phyloP scores from a whole-genome alignment of 352 stramenopile genomes.

The Pythium utonaiense region DNA sequence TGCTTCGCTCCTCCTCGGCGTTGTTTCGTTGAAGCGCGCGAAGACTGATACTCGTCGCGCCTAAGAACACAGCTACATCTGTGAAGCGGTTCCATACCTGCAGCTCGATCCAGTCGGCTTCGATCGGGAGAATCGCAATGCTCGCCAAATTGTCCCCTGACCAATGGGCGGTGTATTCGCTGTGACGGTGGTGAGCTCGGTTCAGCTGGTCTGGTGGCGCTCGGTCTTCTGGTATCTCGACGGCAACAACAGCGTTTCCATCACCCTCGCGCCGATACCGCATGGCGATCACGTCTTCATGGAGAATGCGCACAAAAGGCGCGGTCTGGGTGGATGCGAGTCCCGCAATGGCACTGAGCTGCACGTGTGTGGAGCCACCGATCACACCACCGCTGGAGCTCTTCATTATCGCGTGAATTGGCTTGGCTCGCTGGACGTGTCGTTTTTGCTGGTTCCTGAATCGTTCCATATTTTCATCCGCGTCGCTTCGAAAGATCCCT shows the following conservation, averaged over 20 bases:
- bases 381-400: too few species aligned
- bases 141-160: neutral
- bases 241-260: neutral
- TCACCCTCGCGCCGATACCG: neutral
- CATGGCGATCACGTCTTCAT: slow-evolving; percentile 27
- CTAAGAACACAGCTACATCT: slow-evolving; percentile 56
- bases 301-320: slow-evolving; percentile 49
- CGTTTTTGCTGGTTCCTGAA: neutral
- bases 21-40: slow-evolving; percentile 22
- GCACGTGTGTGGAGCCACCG: neutral
- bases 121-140: slow-evolving; percentile 25
- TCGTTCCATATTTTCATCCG: slow-evolving; percentile 1
- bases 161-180: slow-evolving; percentile 45
- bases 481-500: slow-evolving; percentile 3
- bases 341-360: slow-evolving; percentile 30
- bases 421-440: neutral
- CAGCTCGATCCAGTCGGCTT: slow-evolving; percentile 42
- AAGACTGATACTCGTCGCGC: slow-evolving; percentile 29
- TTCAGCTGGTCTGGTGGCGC: neutral
- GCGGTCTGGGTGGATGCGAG: slow-evolving; percentile 40
- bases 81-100: slow-evolving; percentile 67
- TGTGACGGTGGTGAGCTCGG: slow-evolving; percentile 22
- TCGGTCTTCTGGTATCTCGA: slow-evolving; percentile 18
- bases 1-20: slow-evolving; percentile 15
- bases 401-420: neutral